These are phyloP conservation scores for Gossypium mustelinum DNA, from an alignment of 345 rosid genomes.

Conservation along the genomic window DNA sequence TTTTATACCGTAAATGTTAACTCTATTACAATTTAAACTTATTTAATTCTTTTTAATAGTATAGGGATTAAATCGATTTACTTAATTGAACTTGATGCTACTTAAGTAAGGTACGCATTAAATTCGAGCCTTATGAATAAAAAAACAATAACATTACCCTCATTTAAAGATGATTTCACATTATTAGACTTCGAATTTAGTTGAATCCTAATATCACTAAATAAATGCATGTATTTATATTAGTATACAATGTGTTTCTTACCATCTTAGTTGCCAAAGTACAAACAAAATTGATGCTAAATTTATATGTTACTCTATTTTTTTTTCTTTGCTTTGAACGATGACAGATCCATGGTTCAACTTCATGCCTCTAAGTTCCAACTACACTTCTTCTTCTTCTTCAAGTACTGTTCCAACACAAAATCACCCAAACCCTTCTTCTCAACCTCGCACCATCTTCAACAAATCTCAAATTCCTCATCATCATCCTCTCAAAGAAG, in stretches of 20 bases:
- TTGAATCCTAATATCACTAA: too few species aligned
- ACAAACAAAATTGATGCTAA: not conserved
- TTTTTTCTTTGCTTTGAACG: not conserved
- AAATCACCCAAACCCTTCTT: not conserved
- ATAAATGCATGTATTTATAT: not conserved
- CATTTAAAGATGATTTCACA: too few species aligned
- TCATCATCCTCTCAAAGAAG: not conserved
- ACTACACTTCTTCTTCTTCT: too few species aligned
- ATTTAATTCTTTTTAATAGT: too few species aligned
- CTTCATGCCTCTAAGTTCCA: not conserved
- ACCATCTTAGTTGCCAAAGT: not conserved
- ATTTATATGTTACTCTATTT: not conserved
- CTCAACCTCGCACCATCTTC: not conserved
- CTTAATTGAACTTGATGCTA: too few species aligned
- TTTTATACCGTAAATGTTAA: too few species aligned
- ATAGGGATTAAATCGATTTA: too few species aligned
- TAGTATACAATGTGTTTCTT: not conserved
- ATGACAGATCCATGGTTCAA: constrained; percentile 2
- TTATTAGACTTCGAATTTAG: too few species aligned
- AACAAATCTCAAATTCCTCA: not conserved
- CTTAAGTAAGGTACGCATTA: too few species aligned
- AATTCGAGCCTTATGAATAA: too few species aligned
- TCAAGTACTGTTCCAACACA: not conserved
- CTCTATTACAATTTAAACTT: too few species aligned
- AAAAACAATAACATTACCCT: too few species aligned